Base-by-base conservation (phyloP, 768 basidiomycete genomes). In the Kwoniella mangroviensis region DNA sequence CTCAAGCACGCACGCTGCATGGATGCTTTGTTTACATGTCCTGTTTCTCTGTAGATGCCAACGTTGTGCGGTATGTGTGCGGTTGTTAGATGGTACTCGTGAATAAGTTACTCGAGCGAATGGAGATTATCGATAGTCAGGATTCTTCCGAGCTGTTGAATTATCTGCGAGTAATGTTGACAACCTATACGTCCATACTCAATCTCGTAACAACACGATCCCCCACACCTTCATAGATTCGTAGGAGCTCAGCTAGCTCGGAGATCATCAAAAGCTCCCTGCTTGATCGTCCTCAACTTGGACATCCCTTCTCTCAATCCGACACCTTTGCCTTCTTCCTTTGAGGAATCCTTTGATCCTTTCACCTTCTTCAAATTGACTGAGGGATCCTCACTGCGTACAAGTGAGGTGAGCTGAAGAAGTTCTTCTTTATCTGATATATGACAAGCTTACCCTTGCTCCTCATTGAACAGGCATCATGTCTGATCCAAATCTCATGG, bases 261-360 rank as follows among this genome's bases (percentile, higher is more conserved):
- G 34, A 34, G 34, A 34, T 34, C 34, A 34, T 34, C 34, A 6
- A 34, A 7, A 34, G 9, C 6, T 7, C 4, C 26, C 3, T 34
- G 9, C 34, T 34, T 7, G 34, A 34, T 34, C 26, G 2, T 26
- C 34, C 6, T 6, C 34, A 1, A 7, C 34, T 34, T 34, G 34
- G 34, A 34, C 34, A 34, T 34, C 34, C 34, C 34, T 4, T 15
- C 45, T 19, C 3, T 12, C 17, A 41, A 60, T 19, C 53, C 63
- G 9, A n/a, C 15, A 21, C 56, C 34, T 26, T 67, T 51, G 19
- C 65, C 75, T 43, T 73, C 70, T 56, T 70, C 64, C 65, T 70
- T 69, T 62, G 56, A 63, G 21, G 60, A 57, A 40, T 63, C 68
- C 52, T 69, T 58, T 66, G 24, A 57, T 49, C 52, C 65, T 66